Conservation (phyloP, 177 flowering plant species). For the Vitis hybrid region DNA sequence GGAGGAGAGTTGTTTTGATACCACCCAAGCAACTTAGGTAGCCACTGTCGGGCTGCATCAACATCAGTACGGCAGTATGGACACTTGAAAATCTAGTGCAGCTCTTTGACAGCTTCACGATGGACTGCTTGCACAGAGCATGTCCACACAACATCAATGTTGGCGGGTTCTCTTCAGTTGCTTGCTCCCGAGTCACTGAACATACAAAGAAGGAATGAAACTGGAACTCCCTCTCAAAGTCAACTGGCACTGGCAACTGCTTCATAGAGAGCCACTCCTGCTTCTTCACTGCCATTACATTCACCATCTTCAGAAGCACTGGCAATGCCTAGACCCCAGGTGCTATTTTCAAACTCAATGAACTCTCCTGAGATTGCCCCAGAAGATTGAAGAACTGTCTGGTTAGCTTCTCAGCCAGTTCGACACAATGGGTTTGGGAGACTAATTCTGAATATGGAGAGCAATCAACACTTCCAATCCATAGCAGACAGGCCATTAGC, state of each 20-base stretch:
- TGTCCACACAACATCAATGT: conserved; percentile 86
- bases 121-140: conserved; percentile 77
- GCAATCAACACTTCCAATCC: conserved; percentile 56
- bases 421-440: conserved; percentile 58
- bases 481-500: conserved; percentile 69
- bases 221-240: conserved; percentile 66
- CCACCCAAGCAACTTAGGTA: neutral
- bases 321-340: conserved; percentile 81
- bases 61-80: conserved; percentile 80
- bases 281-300: conserved; percentile 67
- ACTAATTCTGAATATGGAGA: conserved; percentile 62
- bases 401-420: conserved; percentile 48
- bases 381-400: conserved; percentile 55
- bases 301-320: conserved; percentile 60
- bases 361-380: conserved; percentile 70
- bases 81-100: conserved; percentile 75
- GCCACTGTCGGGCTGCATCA: conserved; percentile 29
- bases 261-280: conserved; percentile 81
- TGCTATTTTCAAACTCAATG: conserved; percentile 56
- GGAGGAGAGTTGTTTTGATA: neutral
- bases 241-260: conserved; percentile 79
- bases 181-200: conserved; percentile 76
- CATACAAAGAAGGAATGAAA: conserved; percentile 84
- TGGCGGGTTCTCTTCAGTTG: conserved; percentile 77
- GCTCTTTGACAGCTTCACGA: conserved; percentile 75